Evolutionary conservation across 176 grass and related monocot species (phyloP).

Genomic region (Neostapfia colusana): DNA sequence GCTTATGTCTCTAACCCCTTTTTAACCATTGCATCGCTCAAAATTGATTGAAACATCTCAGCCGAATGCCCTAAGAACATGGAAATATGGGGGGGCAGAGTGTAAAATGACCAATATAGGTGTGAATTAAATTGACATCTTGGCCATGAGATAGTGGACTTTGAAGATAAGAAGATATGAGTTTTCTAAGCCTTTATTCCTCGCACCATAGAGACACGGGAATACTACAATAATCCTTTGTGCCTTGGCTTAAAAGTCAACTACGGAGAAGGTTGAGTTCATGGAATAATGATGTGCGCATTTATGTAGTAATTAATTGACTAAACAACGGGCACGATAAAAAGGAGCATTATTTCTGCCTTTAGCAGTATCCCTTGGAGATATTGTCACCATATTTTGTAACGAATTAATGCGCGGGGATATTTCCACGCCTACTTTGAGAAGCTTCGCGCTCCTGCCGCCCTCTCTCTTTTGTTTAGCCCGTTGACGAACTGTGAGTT

Average conservation of each 20-base stretch:
- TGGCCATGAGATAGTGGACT: conserved; percentile 52
- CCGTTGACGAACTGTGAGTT: conserved; percentile 42
- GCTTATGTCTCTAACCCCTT: no score
- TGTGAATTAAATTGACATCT: conserved; percentile 31
- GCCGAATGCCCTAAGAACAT: neutral
- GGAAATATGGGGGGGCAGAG: neutral
- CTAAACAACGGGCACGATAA: conserved; percentile 18
- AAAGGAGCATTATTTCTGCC: conserved; percentile 34
- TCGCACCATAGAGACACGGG: neutral
- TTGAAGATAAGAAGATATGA: conserved; percentile 37
- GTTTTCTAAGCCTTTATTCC: conserved; percentile 40
- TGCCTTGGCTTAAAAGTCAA: conserved; percentile 59
- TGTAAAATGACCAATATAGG: neutral
- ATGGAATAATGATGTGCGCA: conserved; percentile 22
- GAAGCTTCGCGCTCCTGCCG: conserved; percentile 15
- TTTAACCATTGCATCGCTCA: no score
- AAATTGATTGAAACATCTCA: no score
- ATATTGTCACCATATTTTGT: conserved; percentile 22
- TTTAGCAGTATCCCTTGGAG: conserved; percentile 24
- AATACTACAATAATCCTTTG: conserved; percentile 12
- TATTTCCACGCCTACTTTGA: conserved; percentile 10
- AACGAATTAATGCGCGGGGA: neutral
- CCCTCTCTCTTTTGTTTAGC: conserved; percentile 1
- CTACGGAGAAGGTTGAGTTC: conserved; percentile 17
- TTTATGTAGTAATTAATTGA: neutral